Percentiles rank a stretch among this genome's conserved stretches.
Conservation (phyloP, 805 yeast species). For the Kazachstania taianensis region DNA sequence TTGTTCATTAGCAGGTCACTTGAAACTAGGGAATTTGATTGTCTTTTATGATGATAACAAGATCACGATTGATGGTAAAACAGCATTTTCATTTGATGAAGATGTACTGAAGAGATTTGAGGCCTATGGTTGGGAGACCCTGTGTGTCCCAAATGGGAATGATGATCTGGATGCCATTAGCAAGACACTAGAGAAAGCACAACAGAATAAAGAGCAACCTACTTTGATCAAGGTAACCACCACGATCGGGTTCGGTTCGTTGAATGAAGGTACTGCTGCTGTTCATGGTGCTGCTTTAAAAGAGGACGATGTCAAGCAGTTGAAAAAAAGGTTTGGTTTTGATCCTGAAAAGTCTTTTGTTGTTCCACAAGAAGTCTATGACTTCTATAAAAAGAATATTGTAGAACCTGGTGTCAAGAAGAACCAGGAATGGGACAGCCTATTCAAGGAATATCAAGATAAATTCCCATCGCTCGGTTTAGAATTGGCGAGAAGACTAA, state of each 20-base stretch:
- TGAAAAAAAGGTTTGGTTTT: conserved; percentile 78
- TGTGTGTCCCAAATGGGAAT: conserved; percentile 73
- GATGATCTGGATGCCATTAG: conserved; percentile 61
- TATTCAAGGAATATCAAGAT: conserved; percentile 49
- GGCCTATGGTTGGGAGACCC: conserved; percentile 90
- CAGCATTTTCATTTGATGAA: conserved; percentile 85
- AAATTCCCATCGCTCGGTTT: conserved; percentile 72
- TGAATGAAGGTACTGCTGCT: conserved; percentile 71
- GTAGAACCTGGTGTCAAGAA: conserved; percentile 52
- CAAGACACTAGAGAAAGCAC: conserved; percentile 71
- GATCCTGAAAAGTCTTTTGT: conserved; percentile 70
- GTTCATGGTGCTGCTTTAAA: conserved; percentile 97
- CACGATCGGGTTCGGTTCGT: conserved; percentile 89
- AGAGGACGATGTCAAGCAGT: conserved; percentile 80
- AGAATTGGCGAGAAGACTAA: conserved; percentile 70
- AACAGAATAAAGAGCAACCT: conserved; percentile 70
- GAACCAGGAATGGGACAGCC: conserved; percentile 65
- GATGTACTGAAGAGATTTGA: conserved; percentile 75
- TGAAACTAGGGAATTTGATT: conserved; percentile 85
- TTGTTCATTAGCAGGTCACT: conserved; percentile 90
- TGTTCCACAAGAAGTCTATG: conserved; percentile 77
- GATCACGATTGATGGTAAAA: conserved; percentile 93
- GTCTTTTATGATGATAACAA: conserved; percentile 95
- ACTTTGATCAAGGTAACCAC: conserved; percentile 81
- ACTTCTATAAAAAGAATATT: conserved; percentile 45